A percentile compares a stretch with the other conserved stretches of the same genome.
Evolutionary conservation across 1,284 basidiomycete genomes (phyloP).

Genomic region (Leucoagaricus sp.): DNA sequence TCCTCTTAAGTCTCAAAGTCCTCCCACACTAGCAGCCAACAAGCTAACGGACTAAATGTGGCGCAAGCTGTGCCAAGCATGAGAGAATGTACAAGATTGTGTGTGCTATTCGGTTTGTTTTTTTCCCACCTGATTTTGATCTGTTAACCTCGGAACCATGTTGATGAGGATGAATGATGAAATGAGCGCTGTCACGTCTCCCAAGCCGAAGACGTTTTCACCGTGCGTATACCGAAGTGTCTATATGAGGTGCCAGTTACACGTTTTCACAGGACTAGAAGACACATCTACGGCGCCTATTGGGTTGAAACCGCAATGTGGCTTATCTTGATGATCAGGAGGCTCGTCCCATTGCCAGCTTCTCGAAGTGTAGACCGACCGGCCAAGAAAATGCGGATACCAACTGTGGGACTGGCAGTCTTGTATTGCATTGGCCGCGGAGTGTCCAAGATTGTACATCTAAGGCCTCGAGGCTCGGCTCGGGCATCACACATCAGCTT

Average conservation of each 20-base stretch:
- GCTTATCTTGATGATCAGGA: not conserved
- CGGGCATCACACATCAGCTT: not conserved
- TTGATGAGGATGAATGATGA: slow-evolving; percentile 1
- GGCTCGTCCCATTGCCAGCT: not conserved
- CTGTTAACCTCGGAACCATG: not conserved
- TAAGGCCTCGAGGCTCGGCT: too few species aligned
- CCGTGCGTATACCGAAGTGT: not conserved
- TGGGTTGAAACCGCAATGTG: not conserved
- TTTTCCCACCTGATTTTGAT: slow-evolving; percentile 8
- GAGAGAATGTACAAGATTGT: slow-evolving; percentile 4
- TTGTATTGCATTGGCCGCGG: too few species aligned
- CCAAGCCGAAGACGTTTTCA: not conserved
- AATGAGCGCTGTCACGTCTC: not conserved
- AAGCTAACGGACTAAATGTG: slow-evolving; percentile 4
- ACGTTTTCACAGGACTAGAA: slow-evolving; percentile 4
- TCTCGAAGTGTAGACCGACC: not conserved
- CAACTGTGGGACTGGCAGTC: not conserved
- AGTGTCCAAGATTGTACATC: too few species aligned
- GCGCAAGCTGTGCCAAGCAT: not conserved
- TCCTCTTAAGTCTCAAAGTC: slow-evolving; percentile 5
- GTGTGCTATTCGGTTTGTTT: not conserved
- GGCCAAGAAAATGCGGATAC: not conserved
- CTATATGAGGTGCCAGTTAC: not conserved
- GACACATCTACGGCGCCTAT: not conserved
- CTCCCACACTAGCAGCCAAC: slow-evolving; percentile 9